Conservation (phyloP, 139 green algal species). For the Volvox reticuliferus region DNA sequence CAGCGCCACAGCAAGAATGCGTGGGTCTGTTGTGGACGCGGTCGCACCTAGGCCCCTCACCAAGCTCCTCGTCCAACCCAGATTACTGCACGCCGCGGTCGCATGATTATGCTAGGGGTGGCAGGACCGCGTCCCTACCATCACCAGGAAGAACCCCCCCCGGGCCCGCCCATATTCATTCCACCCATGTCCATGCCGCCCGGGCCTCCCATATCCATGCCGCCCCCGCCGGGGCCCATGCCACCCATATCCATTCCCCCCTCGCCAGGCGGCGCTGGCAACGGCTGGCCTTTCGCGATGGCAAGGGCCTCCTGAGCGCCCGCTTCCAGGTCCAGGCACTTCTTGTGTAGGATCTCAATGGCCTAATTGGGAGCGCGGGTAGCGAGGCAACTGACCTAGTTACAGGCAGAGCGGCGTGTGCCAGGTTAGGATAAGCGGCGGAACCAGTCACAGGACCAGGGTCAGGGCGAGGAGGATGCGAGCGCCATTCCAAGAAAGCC, state of each 20-base stretch:
- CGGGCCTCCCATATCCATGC: conserved; percentile 5
- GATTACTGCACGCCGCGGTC: too few species aligned
- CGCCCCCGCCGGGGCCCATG: conserved; percentile 10
- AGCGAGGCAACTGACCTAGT: too few species aligned
- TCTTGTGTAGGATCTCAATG: conserved; percentile 27
- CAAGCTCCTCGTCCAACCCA: too few species aligned
- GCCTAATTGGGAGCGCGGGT: not conserved
- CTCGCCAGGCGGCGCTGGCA: not conserved
- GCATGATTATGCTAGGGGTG: too few species aligned
- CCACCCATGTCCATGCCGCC: not conserved
- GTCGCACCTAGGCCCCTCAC: too few species aligned
- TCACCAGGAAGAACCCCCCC: not conserved
- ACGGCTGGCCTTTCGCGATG: not conserved
- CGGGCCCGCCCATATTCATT: not conserved
- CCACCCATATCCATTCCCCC: not conserved
- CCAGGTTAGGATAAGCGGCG: not conserved
- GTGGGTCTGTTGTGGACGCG: too few species aligned
- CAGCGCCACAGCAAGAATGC: too few species aligned
- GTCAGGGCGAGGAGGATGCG: too few species aligned
- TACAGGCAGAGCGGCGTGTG: too few species aligned
- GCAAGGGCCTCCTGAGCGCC: not conserved
- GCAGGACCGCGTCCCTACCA: too few species aligned
- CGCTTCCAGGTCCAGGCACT: conserved; percentile 37
- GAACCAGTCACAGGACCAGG: too few species aligned
- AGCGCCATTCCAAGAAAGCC: too few species aligned